A percentile compares a stretch with the other conserved stretches of the same genome.
Conservation (phyloP, 2,329 filamentous ascomycete species). For the Colletotrichum abscissum region DNA sequence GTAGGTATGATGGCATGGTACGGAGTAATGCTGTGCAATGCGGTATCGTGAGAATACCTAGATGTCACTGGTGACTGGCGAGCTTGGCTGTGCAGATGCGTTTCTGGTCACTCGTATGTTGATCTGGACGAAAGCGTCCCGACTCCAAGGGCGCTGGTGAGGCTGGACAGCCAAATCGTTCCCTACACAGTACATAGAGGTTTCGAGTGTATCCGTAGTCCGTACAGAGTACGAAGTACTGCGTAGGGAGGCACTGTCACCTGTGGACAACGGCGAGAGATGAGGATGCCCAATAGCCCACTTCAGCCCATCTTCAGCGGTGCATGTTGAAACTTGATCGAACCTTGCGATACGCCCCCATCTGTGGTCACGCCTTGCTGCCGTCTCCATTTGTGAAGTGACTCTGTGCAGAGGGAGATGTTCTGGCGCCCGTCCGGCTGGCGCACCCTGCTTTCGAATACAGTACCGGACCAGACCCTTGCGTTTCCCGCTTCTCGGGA, state of each 20-base stretch:
- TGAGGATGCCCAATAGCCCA: neutral
- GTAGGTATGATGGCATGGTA: too few species aligned
- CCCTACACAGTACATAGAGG: neutral
- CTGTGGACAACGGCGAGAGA: neutral
- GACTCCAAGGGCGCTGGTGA: neutral
- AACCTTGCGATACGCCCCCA: neutral
- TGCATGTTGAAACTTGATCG: constrained; percentile 18
- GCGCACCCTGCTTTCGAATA: constrained; percentile 5
- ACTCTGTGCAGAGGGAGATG: neutral
- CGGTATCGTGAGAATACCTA: neutral
- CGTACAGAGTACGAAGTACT: too few species aligned
- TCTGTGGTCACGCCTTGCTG: neutral
- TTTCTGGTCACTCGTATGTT: neutral
- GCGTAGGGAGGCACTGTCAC: too few species aligned
- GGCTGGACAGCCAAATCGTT: neutral
- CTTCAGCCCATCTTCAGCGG: constrained; percentile 5
- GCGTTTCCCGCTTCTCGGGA: neutral
- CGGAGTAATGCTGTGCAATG: neutral
- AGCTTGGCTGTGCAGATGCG: neutral
- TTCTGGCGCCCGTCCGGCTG: constrained; percentile 15
- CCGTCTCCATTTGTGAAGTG: constrained; percentile 7
- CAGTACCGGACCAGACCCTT: constrained; percentile 12
- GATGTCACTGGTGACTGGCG: neutral
- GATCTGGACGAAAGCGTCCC: neutral
- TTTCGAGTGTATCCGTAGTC: neutral